Conservation (phyloP, 306 rosid genomes). For the Trifolium pratense region DNA sequence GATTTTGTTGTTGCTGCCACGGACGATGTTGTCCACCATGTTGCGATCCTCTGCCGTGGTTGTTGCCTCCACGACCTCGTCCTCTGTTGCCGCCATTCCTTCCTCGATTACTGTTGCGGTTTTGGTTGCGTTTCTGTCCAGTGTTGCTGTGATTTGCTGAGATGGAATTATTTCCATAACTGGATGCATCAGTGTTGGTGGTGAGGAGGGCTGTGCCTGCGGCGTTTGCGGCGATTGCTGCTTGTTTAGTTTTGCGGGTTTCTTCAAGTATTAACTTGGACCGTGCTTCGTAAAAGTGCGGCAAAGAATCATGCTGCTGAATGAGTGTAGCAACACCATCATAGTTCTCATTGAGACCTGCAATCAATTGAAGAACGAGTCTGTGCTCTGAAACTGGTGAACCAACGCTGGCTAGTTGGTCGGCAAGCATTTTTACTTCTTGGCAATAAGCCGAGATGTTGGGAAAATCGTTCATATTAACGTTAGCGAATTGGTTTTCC, state of each 20-base stretch:
- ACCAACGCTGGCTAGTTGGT: neutral
- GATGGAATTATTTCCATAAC: no score
- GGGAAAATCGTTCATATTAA: neutral
- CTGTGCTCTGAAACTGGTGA: neutral
- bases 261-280: no score
- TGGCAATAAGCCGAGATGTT: slow-evolving; percentile 4
- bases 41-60: no score
- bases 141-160: no score
- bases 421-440: neutral
- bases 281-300: neutral
- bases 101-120: no score
- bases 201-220: neutral
- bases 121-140: no score
- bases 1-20: no score
- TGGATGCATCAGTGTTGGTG: neutral
- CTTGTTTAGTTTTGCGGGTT: neutral
- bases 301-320: neutral
- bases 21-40: no score
- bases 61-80: no score
- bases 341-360: no score
- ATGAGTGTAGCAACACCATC: neutral
- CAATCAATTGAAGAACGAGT: neutral
- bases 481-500: neutral
- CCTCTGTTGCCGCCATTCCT: no score
- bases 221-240: neutral